Base-by-base conservation (phyloP, 148 eudicot species). In the Amaranthus cruentus region DNA sequence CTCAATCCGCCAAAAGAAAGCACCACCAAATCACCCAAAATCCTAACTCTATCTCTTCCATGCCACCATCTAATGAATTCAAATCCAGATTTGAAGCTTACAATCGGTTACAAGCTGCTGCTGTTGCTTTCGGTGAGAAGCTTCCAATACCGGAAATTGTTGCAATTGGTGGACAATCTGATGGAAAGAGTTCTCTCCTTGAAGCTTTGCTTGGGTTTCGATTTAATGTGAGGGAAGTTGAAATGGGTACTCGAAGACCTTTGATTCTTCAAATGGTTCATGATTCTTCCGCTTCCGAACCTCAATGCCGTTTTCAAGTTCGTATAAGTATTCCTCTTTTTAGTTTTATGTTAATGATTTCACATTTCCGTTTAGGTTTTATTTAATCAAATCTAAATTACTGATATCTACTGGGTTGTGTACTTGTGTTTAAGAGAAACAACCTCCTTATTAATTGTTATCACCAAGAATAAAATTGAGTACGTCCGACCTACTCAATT, bases 181-280 rank as follows among this genome's bases (percentile, higher is more conserved):
- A 96, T 73, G 99, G 99, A 4, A 96, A 96, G 85, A 96, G 99
- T 80, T 90, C 99, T 2, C 94, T 96, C 7, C 96, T 96, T 43
- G 99, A 96, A 80, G 99, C 99, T 7, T 87, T 96, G n/a, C 83
- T 96, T 47, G 99, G 99, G 59, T 96, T 96, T 76, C 85, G 99
- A 2, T 96, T 96, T 79, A 96, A 96, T 75, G 87, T 96, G 14
- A 77, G 97, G 2, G 99, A 96, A 69, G 99, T 96, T 9, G 99
- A 96, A 67, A 96, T 96, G 99, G 99, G 99, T 13, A 96, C 99
- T 9, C 72, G 99, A 46, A 76, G 99, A 55, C 99, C 97, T 0
- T 84, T 96, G 79, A 90, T 96, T 67, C 83, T 96, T 49, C 99
- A 96, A 77, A 96, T 96, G 99, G 85, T 96, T 65, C 96, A 96